These are phyloP conservation scores for Fusarium sp. DNA, from an alignment of 2,329 filamentous ascomycete genomes.

Conservation along the genomic window DNA sequence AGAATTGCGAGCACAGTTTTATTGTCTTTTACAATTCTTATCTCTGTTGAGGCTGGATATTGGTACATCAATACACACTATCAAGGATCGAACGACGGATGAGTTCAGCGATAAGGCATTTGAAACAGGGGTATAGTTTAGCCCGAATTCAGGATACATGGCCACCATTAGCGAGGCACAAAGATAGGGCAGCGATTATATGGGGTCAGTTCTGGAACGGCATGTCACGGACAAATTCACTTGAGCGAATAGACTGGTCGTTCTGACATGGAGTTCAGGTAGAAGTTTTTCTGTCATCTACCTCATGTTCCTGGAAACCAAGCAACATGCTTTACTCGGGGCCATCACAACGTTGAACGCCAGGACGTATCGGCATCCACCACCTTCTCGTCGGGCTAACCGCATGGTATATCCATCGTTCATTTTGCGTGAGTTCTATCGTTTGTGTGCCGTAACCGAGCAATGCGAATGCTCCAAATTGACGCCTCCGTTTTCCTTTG, in stretches of 20 bases:
- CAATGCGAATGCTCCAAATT: constrained; percentile 40
- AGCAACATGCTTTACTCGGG: constrained; percentile 36
- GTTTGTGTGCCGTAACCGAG: constrained; percentile 37
- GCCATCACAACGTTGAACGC: constrained; percentile 33
- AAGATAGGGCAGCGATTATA: neutral
- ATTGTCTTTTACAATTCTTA: no score
- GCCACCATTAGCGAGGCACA: neutral
- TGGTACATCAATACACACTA: neutral
- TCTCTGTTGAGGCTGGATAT: neutral
- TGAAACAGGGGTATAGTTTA: constrained; percentile 3
- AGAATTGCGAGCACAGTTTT: no score
- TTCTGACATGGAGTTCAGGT: constrained; percentile 21
- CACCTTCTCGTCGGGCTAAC: constrained; percentile 35
- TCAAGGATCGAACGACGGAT: neutral
- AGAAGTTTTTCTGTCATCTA: constrained; percentile 23
- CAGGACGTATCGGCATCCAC: constrained; percentile 24
- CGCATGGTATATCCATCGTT: constrained; percentile 41
- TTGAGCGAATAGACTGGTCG: neutral
- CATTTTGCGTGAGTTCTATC: constrained; percentile 42
- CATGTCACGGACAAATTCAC: constrained; percentile 12
- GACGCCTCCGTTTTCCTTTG: constrained; percentile 33
- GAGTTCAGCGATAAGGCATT: neutral
- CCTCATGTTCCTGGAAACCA: constrained; percentile 25
- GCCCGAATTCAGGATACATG: neutral
- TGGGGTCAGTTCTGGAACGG: neutral